These are phyloP conservation scores for Penicillium coprophilum DNA, from an alignment of 495 filamentous ascomycete genomes.

Conservation along the genomic window DNA sequence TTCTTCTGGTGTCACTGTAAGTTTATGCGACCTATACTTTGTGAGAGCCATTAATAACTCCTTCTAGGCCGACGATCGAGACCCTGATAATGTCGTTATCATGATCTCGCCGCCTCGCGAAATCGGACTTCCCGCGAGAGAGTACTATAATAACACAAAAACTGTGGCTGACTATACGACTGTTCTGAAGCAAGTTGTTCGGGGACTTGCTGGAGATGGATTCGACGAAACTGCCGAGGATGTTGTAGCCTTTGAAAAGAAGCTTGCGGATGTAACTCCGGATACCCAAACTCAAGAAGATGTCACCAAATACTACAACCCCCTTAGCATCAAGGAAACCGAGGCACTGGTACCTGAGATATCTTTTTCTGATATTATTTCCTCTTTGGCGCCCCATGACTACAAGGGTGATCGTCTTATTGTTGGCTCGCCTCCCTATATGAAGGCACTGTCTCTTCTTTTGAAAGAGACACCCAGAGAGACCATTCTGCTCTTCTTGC, in stretches of 20 bases:
- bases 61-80: conserved; percentile 56
- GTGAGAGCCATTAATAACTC: conserved; percentile 3
- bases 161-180: conserved; percentile 52
- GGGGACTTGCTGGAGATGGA: conserved; percentile 28
- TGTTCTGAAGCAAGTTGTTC: conserved; percentile 47
- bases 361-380: conserved; percentile 52
- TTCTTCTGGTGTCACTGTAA: conserved; percentile 47
- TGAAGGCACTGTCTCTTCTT: conserved; percentile 49
- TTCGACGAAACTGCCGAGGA: conserved; percentile 35
- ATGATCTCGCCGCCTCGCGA: conserved; percentile 50
- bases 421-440: conserved; percentile 57
- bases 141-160: conserved; percentile 61
- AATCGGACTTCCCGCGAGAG: conserved; percentile 62
- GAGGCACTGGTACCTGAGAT: conserved; percentile 55
- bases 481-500: conserved; percentile 55
- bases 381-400: conserved; percentile 49
- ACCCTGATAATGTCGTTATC: conserved; percentile 63
- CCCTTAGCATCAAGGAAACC: conserved; percentile 52
- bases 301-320: conserved; percentile 62
- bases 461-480: conserved; percentile 48
- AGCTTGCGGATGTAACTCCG: conserved; percentile 59
- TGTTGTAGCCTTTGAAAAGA: conserved; percentile 59
- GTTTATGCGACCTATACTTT: conserved; percentile 12
- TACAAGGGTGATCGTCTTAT: conserved; percentile 54
- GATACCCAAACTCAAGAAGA: conserved; percentile 57